Evolutionary conservation across 306 rosid species (phyloP).

Genomic region (Lathyrus oleraceus): DNA sequence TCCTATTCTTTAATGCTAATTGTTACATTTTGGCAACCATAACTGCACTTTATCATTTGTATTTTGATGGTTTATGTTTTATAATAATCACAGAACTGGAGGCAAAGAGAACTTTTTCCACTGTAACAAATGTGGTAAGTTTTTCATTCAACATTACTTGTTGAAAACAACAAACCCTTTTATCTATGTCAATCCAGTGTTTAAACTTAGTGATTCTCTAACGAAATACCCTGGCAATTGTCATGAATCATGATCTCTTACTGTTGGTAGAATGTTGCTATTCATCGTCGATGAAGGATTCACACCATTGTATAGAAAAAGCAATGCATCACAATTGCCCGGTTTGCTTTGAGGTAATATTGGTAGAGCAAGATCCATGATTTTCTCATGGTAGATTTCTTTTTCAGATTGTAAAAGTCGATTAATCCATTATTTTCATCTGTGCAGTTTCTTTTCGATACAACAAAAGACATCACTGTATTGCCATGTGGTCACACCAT

Average conservation of each 20-base stretch:
- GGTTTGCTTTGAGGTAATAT: constrained; percentile 45
- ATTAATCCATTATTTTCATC: neutral
- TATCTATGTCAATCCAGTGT: neutral
- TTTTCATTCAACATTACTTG: constrained; percentile 11
- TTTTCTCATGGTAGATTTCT: neutral
- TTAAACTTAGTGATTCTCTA: constrained; percentile 13
- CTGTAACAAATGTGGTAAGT: constrained; percentile 68
- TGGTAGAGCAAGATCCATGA: neutral
- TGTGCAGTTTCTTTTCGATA: constrained; percentile 74
- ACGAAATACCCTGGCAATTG: neutral
- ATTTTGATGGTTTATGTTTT: constrained; percentile 2
- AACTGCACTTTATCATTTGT: neutral
- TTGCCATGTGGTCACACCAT: constrained; percentile 80
- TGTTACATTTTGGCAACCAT: neutral
- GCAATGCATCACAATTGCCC: constrained; percentile 48
- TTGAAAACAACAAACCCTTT: constrained; percentile 1
- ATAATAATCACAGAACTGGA: constrained; percentile 50
- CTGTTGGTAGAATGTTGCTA: constrained; percentile 39
- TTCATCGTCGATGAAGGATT: constrained; percentile 32
- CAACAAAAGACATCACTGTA: constrained; percentile 61
- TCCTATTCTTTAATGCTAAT: constrained; percentile 11
- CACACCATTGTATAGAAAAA: constrained; percentile 42
- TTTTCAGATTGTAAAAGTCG: neutral
- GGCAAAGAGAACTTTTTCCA: constrained; percentile 74
- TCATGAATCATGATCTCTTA: neutral